A percentile compares a stretch with the other conserved stretches of the same genome.
These are phyloP conservation scores for Phialocephala sp. DNA, from an alignment of 2,329 filamentous ascomycete species.

Conservation along the genomic window DNA sequence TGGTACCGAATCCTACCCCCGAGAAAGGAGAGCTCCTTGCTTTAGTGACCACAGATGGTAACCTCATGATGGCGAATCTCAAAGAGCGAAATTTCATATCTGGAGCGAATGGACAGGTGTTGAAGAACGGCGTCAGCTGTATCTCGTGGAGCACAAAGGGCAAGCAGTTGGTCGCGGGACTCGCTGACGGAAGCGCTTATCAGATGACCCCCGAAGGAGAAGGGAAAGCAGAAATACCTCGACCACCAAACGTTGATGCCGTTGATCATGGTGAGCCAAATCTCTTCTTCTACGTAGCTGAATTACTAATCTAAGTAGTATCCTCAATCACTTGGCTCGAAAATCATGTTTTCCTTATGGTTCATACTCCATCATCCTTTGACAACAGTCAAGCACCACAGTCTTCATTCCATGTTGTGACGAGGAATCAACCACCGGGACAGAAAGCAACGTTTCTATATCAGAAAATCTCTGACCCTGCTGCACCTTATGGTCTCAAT, in stretches of 20 bases:
- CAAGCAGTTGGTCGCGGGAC: constrained; percentile 88
- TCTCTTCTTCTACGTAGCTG: constrained; percentile 11
- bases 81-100: constrained; percentile 65
- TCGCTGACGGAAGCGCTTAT: constrained; percentile 77
- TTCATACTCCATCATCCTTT: constrained; percentile 72
- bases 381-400: constrained; percentile 58
- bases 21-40: constrained; percentile 79
- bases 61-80: constrained; percentile 83
- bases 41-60: constrained; percentile 79
- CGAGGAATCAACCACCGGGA: constrained; percentile 57
- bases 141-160: constrained; percentile 91
- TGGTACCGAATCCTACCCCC: constrained; percentile 80
- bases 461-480: constrained; percentile 76
- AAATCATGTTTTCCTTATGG: constrained; percentile 81
- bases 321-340: constrained; percentile 87
- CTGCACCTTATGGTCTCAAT: constrained; percentile 71
- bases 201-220: constrained; percentile 86
- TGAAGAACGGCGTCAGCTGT: constrained; percentile 80
- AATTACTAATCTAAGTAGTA: constrained; percentile 55
- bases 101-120: constrained; percentile 64
- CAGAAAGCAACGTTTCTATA: constrained; percentile 66
- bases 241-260: constrained; percentile 68
- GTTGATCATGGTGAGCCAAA: constrained; percentile 68
- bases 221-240: constrained; percentile 78
- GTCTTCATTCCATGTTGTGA: constrained; percentile 81